These are phyloP conservation scores for Corymbia maculata DNA, from an alignment of 345 rosid genomes.

Conservation along the genomic window DNA sequence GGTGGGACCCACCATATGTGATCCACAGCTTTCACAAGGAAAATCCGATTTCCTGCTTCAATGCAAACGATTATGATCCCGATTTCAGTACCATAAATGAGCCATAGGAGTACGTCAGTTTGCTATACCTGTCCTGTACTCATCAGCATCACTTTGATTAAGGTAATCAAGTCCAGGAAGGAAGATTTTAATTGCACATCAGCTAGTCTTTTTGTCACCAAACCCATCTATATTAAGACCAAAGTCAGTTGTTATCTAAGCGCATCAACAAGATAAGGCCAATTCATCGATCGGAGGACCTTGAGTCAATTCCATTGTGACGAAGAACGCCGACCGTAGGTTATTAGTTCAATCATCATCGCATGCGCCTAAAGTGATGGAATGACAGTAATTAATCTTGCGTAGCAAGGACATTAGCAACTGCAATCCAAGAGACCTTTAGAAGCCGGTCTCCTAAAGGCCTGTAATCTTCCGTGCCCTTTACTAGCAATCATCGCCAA, in stretches of 20 bases:
- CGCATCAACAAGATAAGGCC: neutral
- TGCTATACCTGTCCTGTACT: neutral
- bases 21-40: neutral
- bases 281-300: neutral
- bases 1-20: neutral
- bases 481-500: neutral
- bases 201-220: neutral
- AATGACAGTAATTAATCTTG: neutral
- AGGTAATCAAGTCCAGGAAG: neutral
- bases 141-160: too few species aligned
- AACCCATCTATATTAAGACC: neutral
- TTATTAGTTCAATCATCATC: neutral
- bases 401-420: neutral
- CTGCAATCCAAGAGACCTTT: neutral
- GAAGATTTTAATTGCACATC: neutral
- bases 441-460: too few species aligned
- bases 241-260: neutral
- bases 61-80: neutral
- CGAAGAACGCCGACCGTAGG: neutral
- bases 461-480: neutral
- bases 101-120: neutral
- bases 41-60: neutral
- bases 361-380: neutral
- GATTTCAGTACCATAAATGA: neutral
- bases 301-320: neutral